Evolutionary conservation across 2,329 filamentous ascomycete genomes (phyloP).

Genomic region (Exophiala xenobiotica): DNA sequence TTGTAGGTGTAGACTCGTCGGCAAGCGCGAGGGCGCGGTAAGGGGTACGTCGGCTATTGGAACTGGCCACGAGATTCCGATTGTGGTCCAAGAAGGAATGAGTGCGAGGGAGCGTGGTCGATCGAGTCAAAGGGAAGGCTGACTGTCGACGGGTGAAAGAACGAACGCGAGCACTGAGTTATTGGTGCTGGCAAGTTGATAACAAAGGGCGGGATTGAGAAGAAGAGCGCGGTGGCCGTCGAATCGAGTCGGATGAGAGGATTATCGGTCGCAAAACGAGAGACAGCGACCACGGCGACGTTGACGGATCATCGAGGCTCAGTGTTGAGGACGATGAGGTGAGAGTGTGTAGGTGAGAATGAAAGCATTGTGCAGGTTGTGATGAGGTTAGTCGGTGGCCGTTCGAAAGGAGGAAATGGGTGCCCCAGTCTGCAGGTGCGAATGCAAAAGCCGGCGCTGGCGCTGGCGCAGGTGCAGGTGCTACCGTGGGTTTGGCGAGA

Average conservation of each 20-base stretch:
- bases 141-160: slow-evolving; percentile 20
- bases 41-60: not conserved
- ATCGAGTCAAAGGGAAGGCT: slow-evolving; percentile 11
- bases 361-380: slow-evolving; percentile 12
- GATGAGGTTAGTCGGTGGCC: slow-evolving; percentile 6
- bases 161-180: slow-evolving; percentile 26
- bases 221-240: slow-evolving; percentile 12
- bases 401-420: slow-evolving; percentile 2
- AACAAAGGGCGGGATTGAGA: slow-evolving; percentile 10
- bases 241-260: slow-evolving; percentile 23
- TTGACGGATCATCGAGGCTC: slow-evolving; percentile 32
- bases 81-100: slow-evolving; percentile 7
- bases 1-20: not conserved
- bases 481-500: not conserved
- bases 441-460: slow-evolving; percentile 8
- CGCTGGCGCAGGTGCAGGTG: slow-evolving; percentile 2
- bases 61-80: slow-evolving; percentile 2
- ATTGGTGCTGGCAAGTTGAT: slow-evolving; percentile 24
- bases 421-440: not conserved
- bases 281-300: slow-evolving; percentile 33
- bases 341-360: slow-evolving; percentile 4
- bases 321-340: slow-evolving; percentile 19
- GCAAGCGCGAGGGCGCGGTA: not conserved
- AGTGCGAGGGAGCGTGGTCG: slow-evolving; percentile 17
- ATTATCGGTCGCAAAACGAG: slow-evolving; percentile 31